Base-by-base conservation (phyloP, 2,329 filamentous ascomycete genomes). In the Monilinia polystroma region DNA sequence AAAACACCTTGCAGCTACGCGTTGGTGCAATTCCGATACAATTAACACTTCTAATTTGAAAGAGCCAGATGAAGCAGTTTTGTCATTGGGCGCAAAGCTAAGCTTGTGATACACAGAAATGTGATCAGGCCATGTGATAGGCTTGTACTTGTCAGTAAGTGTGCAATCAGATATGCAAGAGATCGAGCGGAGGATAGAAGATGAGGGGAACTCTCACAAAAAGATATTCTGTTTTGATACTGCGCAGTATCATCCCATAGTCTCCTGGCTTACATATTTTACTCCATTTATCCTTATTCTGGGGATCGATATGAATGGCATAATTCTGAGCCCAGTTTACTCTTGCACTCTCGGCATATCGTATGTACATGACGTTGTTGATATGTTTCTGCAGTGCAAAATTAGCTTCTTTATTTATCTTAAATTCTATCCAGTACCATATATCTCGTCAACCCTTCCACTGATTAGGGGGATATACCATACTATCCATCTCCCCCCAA, bases 71-170 rank as follows among this genome's bases (percentile, higher is more conserved):
- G 49, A 49, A 16, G 41, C 12, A 16, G 4, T 43, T 0, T 62
- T 26, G 2, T 52, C n/a, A 11, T 32, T 35, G 3, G 73, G 73
- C 5, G 68, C 60, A 16, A 63, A 32, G 3, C 83, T 79, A 16
- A 97, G 84, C 76, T 90, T 93, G 79, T 97, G 92, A 73, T 94
- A 90, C 26, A 95, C 91, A 0, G 90, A 92, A 69, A 96, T 86
- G 59, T 85, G 84, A 77, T 97, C 93, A 0, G 93, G 93, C 77
- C 86, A 96, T 45, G 84, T 89, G 85, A 97, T 89, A 20, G 93
- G 92, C 90, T 67, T 26, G 23, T 55, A 51, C 53, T 55, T 47
- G 64, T 54, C 8, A 53, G 35, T 14, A 29, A 47, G 2, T 20
- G 18, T 62, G 29, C 35, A 29, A 20, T 3, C 0, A 38, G 14